Evolutionary conservation across 2,329 filamentous ascomycete species (phyloP), one percentile per base, ranked within the genome.

Genomic region (Hysterium pulicare): DNA sequence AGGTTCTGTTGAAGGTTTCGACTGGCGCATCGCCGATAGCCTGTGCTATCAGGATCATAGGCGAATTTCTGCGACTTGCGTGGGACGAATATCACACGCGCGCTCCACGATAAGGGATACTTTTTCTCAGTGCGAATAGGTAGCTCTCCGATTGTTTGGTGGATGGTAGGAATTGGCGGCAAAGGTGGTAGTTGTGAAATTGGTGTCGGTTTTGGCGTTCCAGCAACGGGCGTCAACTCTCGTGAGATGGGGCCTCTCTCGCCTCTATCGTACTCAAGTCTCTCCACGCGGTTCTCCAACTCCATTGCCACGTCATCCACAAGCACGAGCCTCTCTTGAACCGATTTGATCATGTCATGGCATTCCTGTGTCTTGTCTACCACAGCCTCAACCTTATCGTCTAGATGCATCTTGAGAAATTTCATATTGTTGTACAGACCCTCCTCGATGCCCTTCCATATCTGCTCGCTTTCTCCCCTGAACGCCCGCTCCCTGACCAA

Each of bases 231-330:
- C 33, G 63, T 65, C 11, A 51, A 46, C 33, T 59, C 60, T 43
- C 57, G 57, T 17, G 57, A 62, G 40, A 51, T 23, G 24, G 13
- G 24, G 7, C 24, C 24, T 13, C 24, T 28, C 44, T 26, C 26
- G 9, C 58, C 49, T 40, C 42, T 49, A 30, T 37, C 34, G 33
- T 54, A 44, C 45, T 67, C 62, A n/a, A 66, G 48, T 42, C 54
- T 54, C 33, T 69, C 66, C 17, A 69, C 48, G 32, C 64, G 51
- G 40, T 66, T 61, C 44, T 69, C 66, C 22, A 68, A 45, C 11
- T 67, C 63, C 66, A 69, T 69, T 15, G 62, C 64, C 13, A 60
- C 57, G 32, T 69, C 66, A 40, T 69, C 66, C n/a, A 69, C 58
- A 48, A 65, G 54, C 13, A 51, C 60, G 47, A 69, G 40, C 33